Conservation (phyloP, 164 flowering plant species). For the Liriodendron chinense region DNA sequence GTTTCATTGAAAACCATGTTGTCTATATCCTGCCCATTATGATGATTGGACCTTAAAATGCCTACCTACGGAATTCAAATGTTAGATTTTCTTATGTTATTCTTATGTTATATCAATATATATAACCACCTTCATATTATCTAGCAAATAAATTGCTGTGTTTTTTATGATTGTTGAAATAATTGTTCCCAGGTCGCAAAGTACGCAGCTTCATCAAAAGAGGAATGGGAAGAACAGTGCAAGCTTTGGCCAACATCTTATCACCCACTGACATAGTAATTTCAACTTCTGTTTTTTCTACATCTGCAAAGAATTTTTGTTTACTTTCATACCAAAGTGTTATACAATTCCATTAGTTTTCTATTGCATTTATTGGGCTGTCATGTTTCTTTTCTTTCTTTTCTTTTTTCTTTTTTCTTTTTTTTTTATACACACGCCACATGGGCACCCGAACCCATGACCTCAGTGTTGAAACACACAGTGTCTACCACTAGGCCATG, state of each 20-base stretch:
- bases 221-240: slow-evolving; percentile 94
- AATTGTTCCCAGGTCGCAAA: slow-evolving; percentile 51
- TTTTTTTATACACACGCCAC: too few relatives aligned
- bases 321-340: neutral
- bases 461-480: too few relatives aligned
- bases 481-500: too few relatives aligned
- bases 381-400: too few relatives aligned
- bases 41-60: neutral
- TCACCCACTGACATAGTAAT: slow-evolving; percentile 88
- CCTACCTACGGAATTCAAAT: neutral
- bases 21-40: neutral
- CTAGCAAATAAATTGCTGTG: neutral
- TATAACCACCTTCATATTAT: neutral
- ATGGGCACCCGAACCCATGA: too few relatives aligned
- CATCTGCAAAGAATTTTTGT: neutral
- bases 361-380: too few relatives aligned
- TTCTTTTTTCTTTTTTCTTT: too few relatives aligned
- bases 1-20: neutral
- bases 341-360: too few relatives aligned
- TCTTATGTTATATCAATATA: neutral
- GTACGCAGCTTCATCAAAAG: slow-evolving; percentile 75
- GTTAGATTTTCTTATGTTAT: neutral
- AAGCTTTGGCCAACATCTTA: slow-evolving; percentile 92
- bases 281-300: neutral
- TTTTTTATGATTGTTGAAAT: neutral